Evolutionary conservation across 257 asterid species (phyloP), one percentile per base, ranked within the genome.

Genomic region (Solanum clarkiae): DNA sequence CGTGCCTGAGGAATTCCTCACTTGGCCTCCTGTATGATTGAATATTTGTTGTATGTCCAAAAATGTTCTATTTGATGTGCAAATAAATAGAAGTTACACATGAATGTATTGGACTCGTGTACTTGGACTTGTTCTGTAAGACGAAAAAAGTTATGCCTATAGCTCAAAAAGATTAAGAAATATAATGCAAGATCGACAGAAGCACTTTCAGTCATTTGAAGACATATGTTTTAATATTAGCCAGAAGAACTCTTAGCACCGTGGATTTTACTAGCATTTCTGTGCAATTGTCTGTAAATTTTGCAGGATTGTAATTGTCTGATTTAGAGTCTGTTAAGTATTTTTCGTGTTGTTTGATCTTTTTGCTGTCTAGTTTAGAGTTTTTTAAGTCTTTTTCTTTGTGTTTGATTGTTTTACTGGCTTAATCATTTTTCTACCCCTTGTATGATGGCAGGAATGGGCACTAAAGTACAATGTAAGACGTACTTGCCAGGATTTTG

Each of bases 401-500:
- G 44, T 6, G 24, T 49, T 77, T 51, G 16, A 51, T 77, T 32
- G 22, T 24, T 77, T 75, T 74, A 14, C 81, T 47, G n/a, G 11
- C 36, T 16, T 32, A 6, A 36, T 85, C 20, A 49, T 68, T 20
- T n/a, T 47, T 82, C 7, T 12, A 18, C 44, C 18, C 26, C 63
- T 24, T 51, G 24, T 77, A 51, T 32, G 86, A 85, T 89, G 87
- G 81, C 90, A 91, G 98, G 86, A 87, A 95, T 95, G 98, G 98
- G 96, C 56, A 91, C 98, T 54, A 84, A 94, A 81, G 83, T 93
- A 57, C 96, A 91, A 82, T 91, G 88, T 72, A 91, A 87, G 87
- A 83, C 88, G 32, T 87, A 85, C 84, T 80, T 89, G 14, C 65
- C 87, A 45, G 89, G 88, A 54, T 86, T 75, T 80, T 90, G 82